Percentiles rank a stretch among this genome's conserved stretches.
These are phyloP conservation scores for Emmonsiellopsis sp. DNA, from an alignment of 2,329 filamentous ascomycete species.

Conservation along the genomic window DNA sequence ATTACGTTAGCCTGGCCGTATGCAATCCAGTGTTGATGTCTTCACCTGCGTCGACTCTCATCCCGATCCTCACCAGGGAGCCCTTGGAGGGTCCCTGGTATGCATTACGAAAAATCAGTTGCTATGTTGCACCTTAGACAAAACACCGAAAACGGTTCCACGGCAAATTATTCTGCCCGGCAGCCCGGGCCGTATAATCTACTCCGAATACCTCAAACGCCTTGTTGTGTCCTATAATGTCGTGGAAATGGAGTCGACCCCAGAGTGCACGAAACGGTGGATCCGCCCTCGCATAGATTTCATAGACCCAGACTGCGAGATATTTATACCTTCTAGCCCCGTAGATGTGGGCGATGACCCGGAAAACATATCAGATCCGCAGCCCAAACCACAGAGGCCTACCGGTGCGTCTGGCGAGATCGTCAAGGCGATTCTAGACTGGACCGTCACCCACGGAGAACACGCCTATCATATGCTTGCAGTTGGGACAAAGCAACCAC, in stretches of 20 bases:
- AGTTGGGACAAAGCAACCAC: conserved; percentile 27
- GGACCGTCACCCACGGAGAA: conserved; percentile 26
- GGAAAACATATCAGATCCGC: conserved; percentile 2
- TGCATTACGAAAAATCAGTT: conserved; percentile 39
- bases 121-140: conserved; percentile 39
- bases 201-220: conserved; percentile 36
- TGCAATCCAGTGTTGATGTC: conserved; percentile 26
- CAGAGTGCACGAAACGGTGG: conserved; percentile 21
- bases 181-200: conserved; percentile 34
- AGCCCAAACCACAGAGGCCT: conserved; percentile 17
- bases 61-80: conserved; percentile 12
- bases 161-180: conserved; percentile 31
- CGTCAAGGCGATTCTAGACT: conserved; percentile 33
- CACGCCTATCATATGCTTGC: conserved; percentile 32
- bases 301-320: conserved; percentile 25
- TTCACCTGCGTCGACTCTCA: conserved; percentile 25
- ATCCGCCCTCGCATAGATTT: conserved; percentile 29
- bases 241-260: conserved; percentile 17
- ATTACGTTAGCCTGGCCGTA: conserved; percentile 25
- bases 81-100: conserved; percentile 35
- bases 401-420: conserved; percentile 29
- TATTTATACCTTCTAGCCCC: background rate
- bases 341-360: conserved; percentile 2
- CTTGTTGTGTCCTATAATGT: conserved; percentile 41
- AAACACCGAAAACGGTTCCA: conserved; percentile 31